Evolutionary conservation across 2,329 filamentous ascomycete species (phyloP).

Genomic region (Gliomastix tumulicola): DNA sequence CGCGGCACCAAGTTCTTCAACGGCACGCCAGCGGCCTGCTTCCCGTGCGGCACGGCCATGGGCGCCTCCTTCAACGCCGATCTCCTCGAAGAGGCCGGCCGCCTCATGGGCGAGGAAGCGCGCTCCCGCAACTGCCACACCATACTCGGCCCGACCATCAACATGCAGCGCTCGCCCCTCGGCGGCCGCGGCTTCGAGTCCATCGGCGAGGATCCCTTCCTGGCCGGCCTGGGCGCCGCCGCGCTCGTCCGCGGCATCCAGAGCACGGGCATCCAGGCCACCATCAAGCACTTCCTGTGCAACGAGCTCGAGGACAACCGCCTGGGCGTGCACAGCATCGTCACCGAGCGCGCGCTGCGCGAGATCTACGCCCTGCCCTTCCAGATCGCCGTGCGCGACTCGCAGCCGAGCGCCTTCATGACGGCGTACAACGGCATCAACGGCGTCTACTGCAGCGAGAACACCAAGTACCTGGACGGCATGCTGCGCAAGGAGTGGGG

Average conservation of each 20-base stretch:
- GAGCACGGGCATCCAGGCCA: conserved; percentile 47
- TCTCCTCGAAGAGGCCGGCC: conserved; percentile 43
- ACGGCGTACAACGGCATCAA: conserved; percentile 54
- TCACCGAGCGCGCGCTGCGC: conserved; percentile 48
- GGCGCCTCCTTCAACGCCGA: conserved; percentile 50
- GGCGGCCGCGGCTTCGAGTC: conserved; percentile 55
- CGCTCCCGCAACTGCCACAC: conserved; percentile 50
- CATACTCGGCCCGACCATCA: conserved; percentile 56
- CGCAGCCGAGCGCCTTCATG: conserved; percentile 48
- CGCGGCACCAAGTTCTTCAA: conserved; percentile 64
- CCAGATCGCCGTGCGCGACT: conserved; percentile 46
- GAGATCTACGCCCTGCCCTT: conserved; percentile 54
- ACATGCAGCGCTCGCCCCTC: conserved; percentile 54
- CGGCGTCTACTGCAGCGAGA: conserved; percentile 48
- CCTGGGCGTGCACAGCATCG: conserved; percentile 45
- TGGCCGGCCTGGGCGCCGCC: conserved; percentile 47
- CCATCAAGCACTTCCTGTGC: conserved; percentile 55
- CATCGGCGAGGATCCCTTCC: conserved; percentile 49
- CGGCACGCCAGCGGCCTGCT: conserved; percentile 51
- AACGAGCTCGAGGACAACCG: conserved; percentile 55
- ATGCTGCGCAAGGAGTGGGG: conserved; percentile 51
- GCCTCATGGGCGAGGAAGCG: conserved; percentile 44
- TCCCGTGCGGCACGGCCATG: conserved; percentile 51
- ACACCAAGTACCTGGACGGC: conserved; percentile 38
- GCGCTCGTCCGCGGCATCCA: conserved; percentile 49